Conservation (phyloP, 75 land plant genomes). For the Isoetes taiwanensis region DNA sequence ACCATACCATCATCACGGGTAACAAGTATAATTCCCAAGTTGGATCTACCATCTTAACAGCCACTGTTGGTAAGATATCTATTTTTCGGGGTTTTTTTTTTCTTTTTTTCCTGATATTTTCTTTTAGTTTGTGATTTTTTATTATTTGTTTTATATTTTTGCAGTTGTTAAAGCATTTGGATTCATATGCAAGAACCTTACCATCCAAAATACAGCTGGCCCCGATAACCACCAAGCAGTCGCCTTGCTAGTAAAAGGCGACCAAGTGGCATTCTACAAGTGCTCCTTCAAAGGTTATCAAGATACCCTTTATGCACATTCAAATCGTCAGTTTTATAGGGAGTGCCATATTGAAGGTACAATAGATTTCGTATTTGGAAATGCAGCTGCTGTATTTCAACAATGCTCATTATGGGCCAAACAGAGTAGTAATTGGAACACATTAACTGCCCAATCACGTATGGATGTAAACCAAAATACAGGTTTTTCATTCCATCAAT, state of each 20-base stretch:
- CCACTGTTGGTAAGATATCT: slow-evolving; percentile 48
- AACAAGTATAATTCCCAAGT: slow-evolving; percentile 37
- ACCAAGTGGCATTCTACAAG: slow-evolving; percentile 41
- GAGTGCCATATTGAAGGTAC: no score
- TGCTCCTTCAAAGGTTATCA: no score
- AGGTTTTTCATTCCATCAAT: no score
- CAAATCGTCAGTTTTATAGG: no score
- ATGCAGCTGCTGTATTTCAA: slow-evolving; percentile 59
- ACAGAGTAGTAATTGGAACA: no score
- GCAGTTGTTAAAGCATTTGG: slow-evolving; percentile 50
- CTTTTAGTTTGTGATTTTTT: background rate
- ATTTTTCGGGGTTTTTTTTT: no score
- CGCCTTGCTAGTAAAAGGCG: slow-evolving; percentile 48
- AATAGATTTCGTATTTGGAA: no score
- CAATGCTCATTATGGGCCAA: slow-evolving; percentile 45
- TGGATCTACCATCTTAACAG: slow-evolving; percentile 46
- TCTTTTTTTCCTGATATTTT: no score
- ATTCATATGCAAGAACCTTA: slow-evolving; percentile 52
- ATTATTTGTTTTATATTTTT: no score
- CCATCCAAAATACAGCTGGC: slow-evolving; percentile 56
- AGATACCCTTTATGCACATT: no score
- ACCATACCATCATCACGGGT: slow-evolving; percentile 34
- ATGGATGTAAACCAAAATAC: no score
- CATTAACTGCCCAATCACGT: no score
- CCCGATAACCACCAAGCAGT: slow-evolving; percentile 47